phyloP scores from a whole-genome alignment of 2,329 filamentous ascomycete species.

The Alternaria conjuncta region DNA sequence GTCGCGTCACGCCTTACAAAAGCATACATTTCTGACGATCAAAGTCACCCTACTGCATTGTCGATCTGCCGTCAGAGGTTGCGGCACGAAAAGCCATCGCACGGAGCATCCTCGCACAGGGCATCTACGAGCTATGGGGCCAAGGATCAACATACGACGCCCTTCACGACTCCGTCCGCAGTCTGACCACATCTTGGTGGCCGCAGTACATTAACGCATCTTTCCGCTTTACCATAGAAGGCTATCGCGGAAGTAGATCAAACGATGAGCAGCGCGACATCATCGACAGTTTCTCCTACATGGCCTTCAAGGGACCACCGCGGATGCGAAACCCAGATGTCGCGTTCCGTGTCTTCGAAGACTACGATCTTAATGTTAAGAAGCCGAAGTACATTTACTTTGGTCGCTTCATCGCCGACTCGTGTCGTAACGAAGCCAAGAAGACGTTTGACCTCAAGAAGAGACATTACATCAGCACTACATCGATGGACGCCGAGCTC shows the following conservation, averaged over 20 bases:
- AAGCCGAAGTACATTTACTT: slow-evolving; percentile 69
- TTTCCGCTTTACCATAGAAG: slow-evolving; percentile 86
- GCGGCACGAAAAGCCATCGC: slow-evolving; percentile 71
- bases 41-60: slow-evolving; percentile 87
- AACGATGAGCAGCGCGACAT: slow-evolving; percentile 70
- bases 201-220: slow-evolving; percentile 65
- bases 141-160: slow-evolving; percentile 68
- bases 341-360: slow-evolving; percentile 81
- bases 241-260: slow-evolving; percentile 76
- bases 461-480: slow-evolving; percentile 90
- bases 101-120: slow-evolving; percentile 81
- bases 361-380: slow-evolving; percentile 68
- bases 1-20: neutral
- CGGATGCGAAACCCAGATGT: slow-evolving; percentile 71
- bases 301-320: slow-evolving; percentile 80
- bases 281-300: slow-evolving; percentile 81
- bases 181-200: slow-evolving; percentile 70
- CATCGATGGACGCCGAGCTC: slow-evolving; percentile 95
- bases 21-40: slow-evolving; percentile 13
- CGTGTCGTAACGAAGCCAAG: slow-evolving; percentile 69
- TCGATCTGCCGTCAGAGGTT: slow-evolving; percentile 68
- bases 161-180: slow-evolving; percentile 70
- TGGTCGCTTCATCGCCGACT: slow-evolving; percentile 72
- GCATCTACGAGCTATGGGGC: slow-evolving; percentile 91
- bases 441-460: slow-evolving; percentile 89